Base-by-base conservation (phyloP, 2,329 filamentous ascomycete genomes). In the Huntiella bhutanensis region DNA sequence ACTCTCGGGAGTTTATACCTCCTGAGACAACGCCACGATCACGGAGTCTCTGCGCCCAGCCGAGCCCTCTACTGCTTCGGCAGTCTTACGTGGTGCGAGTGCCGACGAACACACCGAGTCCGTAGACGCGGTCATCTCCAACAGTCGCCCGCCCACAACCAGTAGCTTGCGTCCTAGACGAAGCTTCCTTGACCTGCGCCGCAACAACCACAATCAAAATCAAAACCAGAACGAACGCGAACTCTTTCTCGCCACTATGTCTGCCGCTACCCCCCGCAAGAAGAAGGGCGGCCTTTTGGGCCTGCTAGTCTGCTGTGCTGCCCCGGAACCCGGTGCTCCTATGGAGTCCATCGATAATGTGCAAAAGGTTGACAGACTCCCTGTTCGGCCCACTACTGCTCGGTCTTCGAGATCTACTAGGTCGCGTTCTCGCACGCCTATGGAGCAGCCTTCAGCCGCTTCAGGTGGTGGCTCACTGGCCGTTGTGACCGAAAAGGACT, bases 271-370 rank as follows among this genome's bases (percentile, higher is more conserved):
- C 3, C 65, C 64, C 59, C 74, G 73, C 60, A 71, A 70, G 58
- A 68, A 66, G 56, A 66, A 62, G 45, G 66, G 68, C 49, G 69
- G 70, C n/a, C 59, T 77, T 40, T 59, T 76, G 33, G 64, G 72
- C 17, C 69, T 83, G 46, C 65, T 84, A 49, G 75, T 70, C 50
- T 84, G 80, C 63, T 83, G 80, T 58, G 69, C 67, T 47, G 68
- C 75, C 36, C 74, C 77, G 43, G 76, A 79, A 51, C 68, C 72
- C 52, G 68, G 69, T 12, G 70, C 73, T 51, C 57, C 61, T 4
- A 61, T 73, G 42, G 68, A 68, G 45, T 68, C 71, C 49, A 65
- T 52, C 45, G 58, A 73, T 49, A 68, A 73, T 35, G 64, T 74
- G 33, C 75, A 70, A 57, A 73, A 74, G 63, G 62, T 75, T 53